A percentile compares a stretch with the other conserved stretches of the same genome.
These are phyloP conservation scores for Rubroboletus satanas DNA, from an alignment of 768 basidiomycete species.

Conservation along the genomic window DNA sequence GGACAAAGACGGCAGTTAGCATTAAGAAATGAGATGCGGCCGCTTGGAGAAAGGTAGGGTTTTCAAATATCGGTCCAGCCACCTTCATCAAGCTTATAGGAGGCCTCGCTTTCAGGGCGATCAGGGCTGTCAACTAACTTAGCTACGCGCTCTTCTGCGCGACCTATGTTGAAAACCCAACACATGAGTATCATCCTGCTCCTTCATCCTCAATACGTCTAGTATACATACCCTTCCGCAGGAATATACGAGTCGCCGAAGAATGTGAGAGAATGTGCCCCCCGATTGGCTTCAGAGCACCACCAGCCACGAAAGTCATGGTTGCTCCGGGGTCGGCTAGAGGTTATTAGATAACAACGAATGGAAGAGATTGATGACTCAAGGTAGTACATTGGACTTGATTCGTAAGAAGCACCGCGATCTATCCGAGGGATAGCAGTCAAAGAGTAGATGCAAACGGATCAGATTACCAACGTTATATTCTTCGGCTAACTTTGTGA, in stretches of 20 bases:
- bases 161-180: slow-evolving; percentile 45
- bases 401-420: slow-evolving; percentile 85
- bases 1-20: background rate
- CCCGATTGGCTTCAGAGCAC: slow-evolving; percentile 87
- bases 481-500: slow-evolving; percentile 90
- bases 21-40: background rate
- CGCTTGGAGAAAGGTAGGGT: background rate
- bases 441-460: background rate
- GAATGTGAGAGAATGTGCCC: slow-evolving; percentile 86
- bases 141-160: slow-evolving; percentile 87
- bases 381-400: slow-evolving; percentile 74
- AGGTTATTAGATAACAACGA: slow-evolving; percentile 8
- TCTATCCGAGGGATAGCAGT: slow-evolving; percentile 37
- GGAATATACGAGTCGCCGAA: slow-evolving; percentile 81
- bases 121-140: slow-evolving; percentile 90
- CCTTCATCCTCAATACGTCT: background rate
- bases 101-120: slow-evolving; percentile 85
- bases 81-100: slow-evolving; percentile 88
- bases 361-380: background rate
- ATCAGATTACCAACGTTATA: slow-evolving; percentile 55
- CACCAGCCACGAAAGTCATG: slow-evolving; percentile 93
- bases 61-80: slow-evolving; percentile 81
- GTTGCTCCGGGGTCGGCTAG: slow-evolving; percentile 92
- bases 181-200: background rate
- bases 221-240: slow-evolving; percentile 67